phyloP scores from a whole-genome alignment of 2,329 filamentous ascomycete species.

The Aspergillus novoparasiticus region DNA sequence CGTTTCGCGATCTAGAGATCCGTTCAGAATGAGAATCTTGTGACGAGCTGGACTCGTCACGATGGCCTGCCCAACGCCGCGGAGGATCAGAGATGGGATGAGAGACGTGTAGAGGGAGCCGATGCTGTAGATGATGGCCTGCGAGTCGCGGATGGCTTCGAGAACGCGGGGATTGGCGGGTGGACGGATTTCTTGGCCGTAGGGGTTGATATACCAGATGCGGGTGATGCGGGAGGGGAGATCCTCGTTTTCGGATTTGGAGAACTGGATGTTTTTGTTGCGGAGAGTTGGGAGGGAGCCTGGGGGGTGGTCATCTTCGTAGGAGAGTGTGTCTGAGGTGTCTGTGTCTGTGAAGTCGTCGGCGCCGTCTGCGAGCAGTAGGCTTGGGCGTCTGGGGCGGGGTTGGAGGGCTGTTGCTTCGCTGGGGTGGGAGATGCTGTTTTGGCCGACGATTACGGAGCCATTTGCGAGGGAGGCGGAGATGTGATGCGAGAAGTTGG shows the following conservation, averaged over 20 bases:
- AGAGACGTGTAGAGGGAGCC: constrained; percentile 92
- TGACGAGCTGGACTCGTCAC: constrained; percentile 55
- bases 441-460: constrained; percentile 82
- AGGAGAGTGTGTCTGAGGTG: constrained; percentile 36
- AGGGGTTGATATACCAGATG: constrained; percentile 97
- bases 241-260: constrained; percentile 78
- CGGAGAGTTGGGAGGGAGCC: constrained; percentile 77
- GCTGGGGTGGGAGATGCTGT: constrained; percentile 85
- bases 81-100: constrained; percentile 77
- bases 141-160: constrained; percentile 64
- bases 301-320: constrained; percentile 51
- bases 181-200: constrained; percentile 92
- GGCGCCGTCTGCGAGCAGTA: constrained; percentile 38
- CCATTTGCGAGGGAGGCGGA: constrained; percentile 78
- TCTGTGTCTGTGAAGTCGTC: constrained; percentile 37
- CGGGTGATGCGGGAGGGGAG: constrained; percentile 75
- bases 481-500: constrained; percentile 94
- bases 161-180: constrained; percentile 80
- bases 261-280: constrained; percentile 79
- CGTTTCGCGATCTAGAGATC: constrained; percentile 81
- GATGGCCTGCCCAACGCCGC: constrained; percentile 71
- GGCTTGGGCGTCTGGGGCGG: constrained; percentile 34
- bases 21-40: constrained; percentile 85
- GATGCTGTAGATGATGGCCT: constrained; percentile 83
- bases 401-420: constrained; percentile 58